Evolutionary conservation across 148 eudicot species (phyloP), one percentile per base, ranked within the genome.

Genomic region (Pharnaceum exiguum): DNA sequence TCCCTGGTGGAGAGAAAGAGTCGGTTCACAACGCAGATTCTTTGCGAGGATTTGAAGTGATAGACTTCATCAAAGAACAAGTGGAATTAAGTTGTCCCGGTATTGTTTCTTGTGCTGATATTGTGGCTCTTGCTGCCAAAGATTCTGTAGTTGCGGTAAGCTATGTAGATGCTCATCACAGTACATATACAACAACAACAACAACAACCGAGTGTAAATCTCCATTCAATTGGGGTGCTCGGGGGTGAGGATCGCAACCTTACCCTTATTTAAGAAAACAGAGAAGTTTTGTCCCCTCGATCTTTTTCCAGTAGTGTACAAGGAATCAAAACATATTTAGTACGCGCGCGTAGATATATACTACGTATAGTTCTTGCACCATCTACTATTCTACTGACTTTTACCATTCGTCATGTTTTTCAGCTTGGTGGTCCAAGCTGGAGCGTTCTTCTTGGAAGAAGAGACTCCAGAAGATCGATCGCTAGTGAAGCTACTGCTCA

Each of bases 91-190:
- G 23, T 1, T 75, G 79, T 39, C 66, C 66, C 11, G 66, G 68
- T 15, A 58, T 71, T 4, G 79, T 75, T 19, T 75, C 79, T 54
- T 75, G 79, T 39, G 72, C 75, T 26, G 79, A 75, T 59, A 75
- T 75, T 5, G 7, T 75, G 5, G 70, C 79, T 18, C 72, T 75
- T 58, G 66, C 57, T 6, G 79, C 79, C 5, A 57, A 54, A 11
- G 76, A 75, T 2, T 62, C 72, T 1, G 76, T 67, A 21, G 77
- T 77, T 26, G 66, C 63, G 32, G 88, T 82, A 57, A 63, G 78
- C 22, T 21, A 35, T 0, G 2, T 11, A 2, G 7, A 15, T 23
- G 33, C 1, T 28, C 7, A 10, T 5, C 5, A 24, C 31, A 18
- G 12, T 31, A 45, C n/a, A 19, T 19, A 33, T 2, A 16, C 51